Base-by-base conservation (phyloP, 2,329 filamentous ascomycete genomes). In the Penicillium corylophilum region DNA sequence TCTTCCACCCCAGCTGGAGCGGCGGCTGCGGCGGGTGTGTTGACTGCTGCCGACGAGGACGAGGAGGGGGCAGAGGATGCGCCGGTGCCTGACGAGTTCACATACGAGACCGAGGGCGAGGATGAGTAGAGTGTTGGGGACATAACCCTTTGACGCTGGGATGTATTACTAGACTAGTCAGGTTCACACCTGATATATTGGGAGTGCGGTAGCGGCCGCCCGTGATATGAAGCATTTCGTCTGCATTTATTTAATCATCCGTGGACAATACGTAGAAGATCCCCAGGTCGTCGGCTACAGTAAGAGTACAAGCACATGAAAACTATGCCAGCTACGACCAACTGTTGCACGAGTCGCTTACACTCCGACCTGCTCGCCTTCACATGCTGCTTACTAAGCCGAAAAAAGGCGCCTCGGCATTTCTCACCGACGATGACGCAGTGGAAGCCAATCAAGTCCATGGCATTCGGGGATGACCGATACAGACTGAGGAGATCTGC, bases 41-140 rank as follows among this genome's bases (percentile, higher is more conserved):
- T 96, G 61, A 96, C 88, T 4, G 87, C 91, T 5, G 84, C 95
- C 4, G 92, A 96, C 64, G 93, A 97, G 54, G 76, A 78, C 56
- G 75, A 77, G 31, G 76, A 78, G 54, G 75, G 72, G 6, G 74
- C 64, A 24, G 75, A 78, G 53, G 76, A 78, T 54, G 76, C 76
- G 6, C 75, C 76, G 26, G 60, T 77, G 23, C 76, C 76, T 2
- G 61, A 71, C 33, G 75, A 78, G 41, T 79, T 79, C 53, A 66
- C 71, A 16, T 79, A 79, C 51, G 70, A 77, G 60, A 71, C 73
- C 35, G 76, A 78, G 39, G 66, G 61, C 5, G 71, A 69, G 41
- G 69, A 70, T 26, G 66, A 70, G 55, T 63, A 60, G 58, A 57
- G 18, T 38, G 35, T 5, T 36, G 53, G 46, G 29, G 36, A 48